These are phyloP conservation scores for Aphanomyces stellatus DNA, from an alignment of 352 stramenopile species.

Conservation along the genomic window DNA sequence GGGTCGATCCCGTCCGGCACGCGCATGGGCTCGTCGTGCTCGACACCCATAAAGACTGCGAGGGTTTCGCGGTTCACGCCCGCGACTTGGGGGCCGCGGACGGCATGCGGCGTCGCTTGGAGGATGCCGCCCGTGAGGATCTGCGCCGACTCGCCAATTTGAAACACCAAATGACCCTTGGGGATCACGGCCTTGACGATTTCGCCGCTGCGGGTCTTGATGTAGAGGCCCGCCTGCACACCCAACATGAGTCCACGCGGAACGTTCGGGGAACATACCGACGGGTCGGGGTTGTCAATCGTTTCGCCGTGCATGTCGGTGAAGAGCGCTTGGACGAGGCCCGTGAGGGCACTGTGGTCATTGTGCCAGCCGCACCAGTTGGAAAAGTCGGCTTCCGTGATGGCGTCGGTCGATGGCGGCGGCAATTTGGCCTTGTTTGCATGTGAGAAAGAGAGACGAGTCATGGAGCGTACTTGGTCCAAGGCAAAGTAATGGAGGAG, in stretches of 20 bases:
- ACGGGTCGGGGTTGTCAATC: conserved; percentile 64
- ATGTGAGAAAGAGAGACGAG: conserved; percentile 2
- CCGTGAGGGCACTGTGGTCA: conserved; percentile 93
- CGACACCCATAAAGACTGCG: conserved; percentile 96
- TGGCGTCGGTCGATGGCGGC: conserved; percentile 41
- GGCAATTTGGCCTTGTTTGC: conserved; percentile 18
- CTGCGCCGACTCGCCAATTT: conserved; percentile 94
- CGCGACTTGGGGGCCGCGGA: conserved; percentile 69
- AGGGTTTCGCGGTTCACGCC: conserved; percentile 87
- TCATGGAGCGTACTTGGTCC: conserved; percentile 19
- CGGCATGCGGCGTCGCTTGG: conserved; percentile 87
- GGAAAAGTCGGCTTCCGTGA: conserved; percentile 73
- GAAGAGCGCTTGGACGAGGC: conserved; percentile 89
- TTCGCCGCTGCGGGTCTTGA: conserved; percentile 84
- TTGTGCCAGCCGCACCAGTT: conserved; percentile 98
- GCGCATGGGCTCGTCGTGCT: conserved; percentile 75
- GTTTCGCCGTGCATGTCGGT: conserved; percentile 59
- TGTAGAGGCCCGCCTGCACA: conserved; percentile 84
- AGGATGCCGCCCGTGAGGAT: conserved; percentile 91
- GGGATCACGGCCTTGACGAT: conserved; percentile 87
- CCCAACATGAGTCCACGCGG: not conserved
- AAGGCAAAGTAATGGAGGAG: conserved; percentile 96
- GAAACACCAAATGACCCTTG: conserved; percentile 84
- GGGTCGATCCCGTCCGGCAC: conserved; percentile 41
- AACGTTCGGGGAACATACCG: not conserved